These are phyloP conservation scores for Taphrina flavorubra DNA, from an alignment of 1,139 yeast species.

Conservation along the genomic window DNA sequence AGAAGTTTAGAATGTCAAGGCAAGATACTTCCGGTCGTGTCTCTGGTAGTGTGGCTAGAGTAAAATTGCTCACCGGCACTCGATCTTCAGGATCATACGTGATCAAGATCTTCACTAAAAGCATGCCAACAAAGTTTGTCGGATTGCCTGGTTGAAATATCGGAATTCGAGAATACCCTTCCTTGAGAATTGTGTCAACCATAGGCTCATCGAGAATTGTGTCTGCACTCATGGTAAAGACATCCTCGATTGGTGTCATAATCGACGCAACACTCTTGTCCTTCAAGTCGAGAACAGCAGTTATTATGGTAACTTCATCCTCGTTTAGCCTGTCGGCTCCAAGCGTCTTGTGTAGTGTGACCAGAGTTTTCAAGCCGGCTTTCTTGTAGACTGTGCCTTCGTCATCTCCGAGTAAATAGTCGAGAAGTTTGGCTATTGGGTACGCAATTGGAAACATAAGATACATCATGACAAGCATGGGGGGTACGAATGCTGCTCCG, in stretches of 20 bases:
- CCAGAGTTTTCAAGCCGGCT: slow-evolving; percentile 90
- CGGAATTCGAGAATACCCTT: slow-evolving; percentile 96
- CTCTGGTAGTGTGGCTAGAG: slow-evolving; percentile 94
- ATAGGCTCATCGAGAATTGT: slow-evolving; percentile 79
- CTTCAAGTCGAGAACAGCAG: slow-evolving; percentile 90
- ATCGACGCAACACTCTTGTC: slow-evolving; percentile 85
- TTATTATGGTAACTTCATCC: slow-evolving; percentile 94
- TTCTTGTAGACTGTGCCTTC: slow-evolving; percentile 95
- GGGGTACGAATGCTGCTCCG: slow-evolving; percentile 90
- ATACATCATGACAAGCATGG: slow-evolving; percentile 84
- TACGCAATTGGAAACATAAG: slow-evolving; percentile 89
- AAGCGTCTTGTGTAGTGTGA: slow-evolving; percentile 90
- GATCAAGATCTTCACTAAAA: slow-evolving; percentile 85
- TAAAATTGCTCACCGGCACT: slow-evolving; percentile 88
- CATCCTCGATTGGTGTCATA: slow-evolving; percentile 94
- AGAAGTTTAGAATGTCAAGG: slow-evolving; percentile 87
- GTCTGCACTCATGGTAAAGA: slow-evolving; percentile 86
- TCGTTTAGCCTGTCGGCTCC: slow-evolving; percentile 91
- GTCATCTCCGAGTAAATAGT: slow-evolving; percentile 85
- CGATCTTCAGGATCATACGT: slow-evolving; percentile 98
- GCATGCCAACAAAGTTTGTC: slow-evolving; percentile 90
- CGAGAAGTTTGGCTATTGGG: slow-evolving; percentile 83
- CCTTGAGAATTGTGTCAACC: slow-evolving; percentile 87
- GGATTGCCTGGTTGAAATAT: slow-evolving; percentile 91
- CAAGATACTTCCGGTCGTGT: slow-evolving; percentile 92